Base-by-base conservation (phyloP, 148 eudicot species). In the Nyssa sinensis region DNA sequence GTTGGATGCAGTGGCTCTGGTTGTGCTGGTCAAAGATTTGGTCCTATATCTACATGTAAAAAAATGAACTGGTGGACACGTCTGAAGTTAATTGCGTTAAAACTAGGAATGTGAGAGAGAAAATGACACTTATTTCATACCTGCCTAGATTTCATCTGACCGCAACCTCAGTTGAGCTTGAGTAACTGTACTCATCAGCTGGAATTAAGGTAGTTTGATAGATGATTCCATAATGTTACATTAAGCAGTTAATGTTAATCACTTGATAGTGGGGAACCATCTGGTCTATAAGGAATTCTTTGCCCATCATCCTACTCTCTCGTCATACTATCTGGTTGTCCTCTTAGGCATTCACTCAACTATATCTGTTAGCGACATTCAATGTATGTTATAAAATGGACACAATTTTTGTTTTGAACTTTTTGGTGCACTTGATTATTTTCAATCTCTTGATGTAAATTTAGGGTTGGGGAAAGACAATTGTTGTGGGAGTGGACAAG, bases 401-500 rank as follows among this genome's bases (percentile, higher is more conserved):
- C 2, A 5, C 19, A 3, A n/a, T 16, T 9, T 39, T 21, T 23
- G 44, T 12, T 21, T 28, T 41, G 51, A 44, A 14, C n/a, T 44
- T 44, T 60, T 37, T 51, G 25, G 28, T 10, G 51, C 14, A 47
- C 17, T 60, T 41, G 59, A 58, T 39, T 58, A 44, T 29, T 14
- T 12, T 44, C n/a, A n/a, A n/a, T 51, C 29, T 59, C 39, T 19
- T 63, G 60, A 31, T 73, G 49, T 44, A 53, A 78, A 12, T 35
- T 66, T 78, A 94, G 98, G 98, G 92, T 24, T 94, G 98, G 98
- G 98, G 98, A 17, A 94, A 94, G 82, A 92, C 98, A 1, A 75
- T 92, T 33, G 86, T 92, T n/a, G 3, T 88, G 16, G 98, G 98
- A 66, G 96, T 92, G 71, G 97, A 90, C 70, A 86, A 74, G 81